These are phyloP conservation scores for Lithohypha guttulata DNA, from an alignment of 2,329 filamentous ascomycete genomes.

Conservation along the genomic window DNA sequence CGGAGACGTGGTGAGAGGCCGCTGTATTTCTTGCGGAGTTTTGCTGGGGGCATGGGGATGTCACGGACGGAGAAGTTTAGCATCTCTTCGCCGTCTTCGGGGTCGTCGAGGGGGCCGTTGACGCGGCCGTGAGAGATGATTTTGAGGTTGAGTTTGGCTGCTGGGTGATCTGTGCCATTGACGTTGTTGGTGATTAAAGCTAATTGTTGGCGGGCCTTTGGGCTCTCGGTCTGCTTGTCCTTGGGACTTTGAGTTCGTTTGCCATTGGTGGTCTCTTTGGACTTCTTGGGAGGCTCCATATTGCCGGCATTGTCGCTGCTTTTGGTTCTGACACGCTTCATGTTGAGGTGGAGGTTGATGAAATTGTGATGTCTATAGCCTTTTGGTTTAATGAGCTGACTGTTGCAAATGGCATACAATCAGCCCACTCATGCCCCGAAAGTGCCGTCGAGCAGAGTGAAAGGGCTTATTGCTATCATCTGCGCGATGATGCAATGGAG, in stretches of 20 bases:
- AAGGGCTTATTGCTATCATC: conserved; percentile 7
- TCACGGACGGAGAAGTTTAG: conserved; percentile 14
- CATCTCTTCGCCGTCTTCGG: conserved; percentile 7
- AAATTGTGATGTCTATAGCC: background rate
- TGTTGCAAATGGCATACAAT: conserved; percentile 1
- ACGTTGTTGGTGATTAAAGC: background rate
- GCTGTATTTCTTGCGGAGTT: conserved; percentile 14
- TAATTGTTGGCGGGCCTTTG: too few species aligned
- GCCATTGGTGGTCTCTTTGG: background rate
- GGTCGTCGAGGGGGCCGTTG: conserved; percentile 10
- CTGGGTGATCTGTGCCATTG: background rate
- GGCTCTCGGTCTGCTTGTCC: conserved; percentile 1
- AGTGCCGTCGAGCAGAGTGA: background rate
- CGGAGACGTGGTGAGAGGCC: conserved; percentile 12
- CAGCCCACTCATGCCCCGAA: conserved; percentile 7
- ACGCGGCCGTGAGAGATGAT: conserved; percentile 14
- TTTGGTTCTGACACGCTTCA: conserved; percentile 10
- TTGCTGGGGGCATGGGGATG: conserved; percentile 14
- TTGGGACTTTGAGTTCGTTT: background rate
- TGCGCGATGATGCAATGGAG: conserved; percentile 4
- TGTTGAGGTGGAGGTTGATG: background rate
- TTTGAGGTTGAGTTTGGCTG: conserved; percentile 9
- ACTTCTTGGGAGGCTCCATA: background rate
- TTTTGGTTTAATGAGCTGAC: too few species aligned
- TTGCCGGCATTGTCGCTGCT: conserved; percentile 4